A percentile compares a stretch with the other conserved stretches of the same genome.
Conservation (phyloP, 805 yeast species). For the Pichia nakasei region DNA sequence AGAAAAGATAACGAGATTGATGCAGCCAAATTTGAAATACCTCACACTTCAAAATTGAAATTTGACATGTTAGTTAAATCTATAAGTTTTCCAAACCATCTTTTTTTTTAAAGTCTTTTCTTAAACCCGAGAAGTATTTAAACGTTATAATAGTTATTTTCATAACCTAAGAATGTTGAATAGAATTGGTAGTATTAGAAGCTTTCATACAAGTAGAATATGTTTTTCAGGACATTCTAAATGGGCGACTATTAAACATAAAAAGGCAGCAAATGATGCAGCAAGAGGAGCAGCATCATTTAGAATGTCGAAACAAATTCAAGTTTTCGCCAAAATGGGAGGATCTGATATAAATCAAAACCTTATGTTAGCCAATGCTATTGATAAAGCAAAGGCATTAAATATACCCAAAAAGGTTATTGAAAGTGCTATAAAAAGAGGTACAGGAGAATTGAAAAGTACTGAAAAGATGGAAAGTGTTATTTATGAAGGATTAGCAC, state of each 20-base stretch:
- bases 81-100: too few relatives aligned
- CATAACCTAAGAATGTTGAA: neutral
- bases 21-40: neutral
- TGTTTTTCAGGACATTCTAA: slow-evolving; percentile 76
- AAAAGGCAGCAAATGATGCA: slow-evolving; percentile 88
- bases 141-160: too few relatives aligned
- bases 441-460: slow-evolving; percentile 53
- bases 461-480: slow-evolving; percentile 42
- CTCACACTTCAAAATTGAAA: too few relatives aligned
- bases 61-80: too few relatives aligned
- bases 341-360: slow-evolving; percentile 58
- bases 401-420: slow-evolving; percentile 79
- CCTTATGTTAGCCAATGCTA: slow-evolving; percentile 53
- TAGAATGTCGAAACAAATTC: slow-evolving; percentile 63
- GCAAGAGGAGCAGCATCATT: slow-evolving; percentile 60
- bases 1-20: neutral
- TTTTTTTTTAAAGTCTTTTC: too few relatives aligned
- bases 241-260: slow-evolving; percentile 93
- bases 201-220: neutral
- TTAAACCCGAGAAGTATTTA: too few relatives aligned
- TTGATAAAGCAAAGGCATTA: slow-evolving; percentile 69
- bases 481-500: slow-evolving; percentile 83
- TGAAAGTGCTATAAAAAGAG: slow-evolving; percentile 82
- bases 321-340: slow-evolving; percentile 67
- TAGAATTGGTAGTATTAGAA: neutral